These are phyloP conservation scores for Malassezia vespertilionis DNA, from an alignment of 1,284 basidiomycete genomes.

Conservation along the genomic window DNA sequence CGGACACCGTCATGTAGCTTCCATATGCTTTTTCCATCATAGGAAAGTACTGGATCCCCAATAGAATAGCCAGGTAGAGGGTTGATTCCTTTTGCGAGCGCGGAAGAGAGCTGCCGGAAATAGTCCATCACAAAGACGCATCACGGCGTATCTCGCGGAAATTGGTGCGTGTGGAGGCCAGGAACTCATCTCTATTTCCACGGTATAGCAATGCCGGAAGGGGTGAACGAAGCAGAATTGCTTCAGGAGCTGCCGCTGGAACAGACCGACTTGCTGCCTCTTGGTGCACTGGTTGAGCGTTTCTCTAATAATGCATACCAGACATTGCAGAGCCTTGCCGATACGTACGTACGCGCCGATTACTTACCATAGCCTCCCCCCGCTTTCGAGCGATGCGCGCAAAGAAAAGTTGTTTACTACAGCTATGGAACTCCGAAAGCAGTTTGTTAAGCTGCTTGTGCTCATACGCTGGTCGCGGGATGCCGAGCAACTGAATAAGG, in stretches of 20 bases:
- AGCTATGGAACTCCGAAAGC: slow-evolving; percentile 74
- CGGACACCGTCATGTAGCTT: slow-evolving; percentile 64
- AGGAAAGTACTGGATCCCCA: slow-evolving; percentile 61
- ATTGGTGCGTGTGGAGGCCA: neutral
- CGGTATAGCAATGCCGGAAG: neutral
- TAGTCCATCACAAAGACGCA: slow-evolving; percentile 64
- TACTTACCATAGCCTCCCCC: slow-evolving; percentile 58
- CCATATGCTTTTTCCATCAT: slow-evolving; percentile 65
- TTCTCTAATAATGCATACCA: slow-evolving; percentile 69
- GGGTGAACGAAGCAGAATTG: slow-evolving; percentile 49
- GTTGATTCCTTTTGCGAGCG: slow-evolving; percentile 65
- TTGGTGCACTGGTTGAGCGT: slow-evolving; percentile 65
- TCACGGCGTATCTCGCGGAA: neutral
- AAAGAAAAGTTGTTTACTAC: slow-evolving; percentile 74
- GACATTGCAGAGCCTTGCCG: slow-evolving; percentile 68
- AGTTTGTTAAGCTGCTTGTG: slow-evolving; percentile 70
- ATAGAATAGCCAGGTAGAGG: slow-evolving; percentile 77
- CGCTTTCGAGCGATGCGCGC: slow-evolving; percentile 66
- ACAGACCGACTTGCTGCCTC: slow-evolving; percentile 61
- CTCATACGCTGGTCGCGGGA: slow-evolving; percentile 37
- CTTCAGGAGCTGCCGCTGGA: slow-evolving; percentile 67
- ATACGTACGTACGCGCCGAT: slow-evolving; percentile 57
- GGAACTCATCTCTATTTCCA: neutral
- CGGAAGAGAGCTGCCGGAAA: slow-evolving; percentile 67
- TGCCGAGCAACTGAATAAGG: slow-evolving; percentile 23